phyloP scores from a whole-genome alignment of 2,329 filamentous ascomycete species.

The Parascedosporium putredinis region DNA sequence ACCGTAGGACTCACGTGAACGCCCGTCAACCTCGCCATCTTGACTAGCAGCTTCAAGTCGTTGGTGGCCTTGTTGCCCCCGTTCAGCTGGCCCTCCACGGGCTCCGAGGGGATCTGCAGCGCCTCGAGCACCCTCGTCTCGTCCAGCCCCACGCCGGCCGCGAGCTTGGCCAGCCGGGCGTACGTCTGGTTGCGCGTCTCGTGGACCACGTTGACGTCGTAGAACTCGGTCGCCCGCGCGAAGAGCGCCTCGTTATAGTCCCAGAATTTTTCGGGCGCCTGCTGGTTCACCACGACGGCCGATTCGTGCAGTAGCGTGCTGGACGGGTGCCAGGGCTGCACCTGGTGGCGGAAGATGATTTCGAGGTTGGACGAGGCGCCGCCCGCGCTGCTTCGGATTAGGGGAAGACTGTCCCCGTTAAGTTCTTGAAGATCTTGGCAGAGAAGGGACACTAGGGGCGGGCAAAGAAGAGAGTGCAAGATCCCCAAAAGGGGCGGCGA shows the following conservation, averaged over 20 bases:
- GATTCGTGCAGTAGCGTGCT: slow-evolving; percentile 76
- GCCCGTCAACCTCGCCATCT: slow-evolving; percentile 66
- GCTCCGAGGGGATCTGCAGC: slow-evolving; percentile 58
- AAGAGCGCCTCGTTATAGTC: slow-evolving; percentile 61
- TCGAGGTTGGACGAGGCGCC: slow-evolving; percentile 48
- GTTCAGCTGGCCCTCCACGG: slow-evolving; percentile 62
- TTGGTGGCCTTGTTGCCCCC: slow-evolving; percentile 71
- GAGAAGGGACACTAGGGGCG: slow-evolving; percentile 51
- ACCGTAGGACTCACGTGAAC: slow-evolving; percentile 90
- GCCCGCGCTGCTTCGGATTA: slow-evolving; percentile 51
- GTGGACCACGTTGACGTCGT: slow-evolving; percentile 74
- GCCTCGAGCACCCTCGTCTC: slow-evolving; percentile 59
- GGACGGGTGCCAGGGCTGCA: slow-evolving; percentile 92
- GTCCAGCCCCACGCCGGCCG: slow-evolving; percentile 55
- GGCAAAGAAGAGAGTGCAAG: no score
- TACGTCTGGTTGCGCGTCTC: slow-evolving; percentile 83
- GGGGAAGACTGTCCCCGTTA: slow-evolving; percentile 58
- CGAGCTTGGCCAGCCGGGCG: slow-evolving; percentile 65
- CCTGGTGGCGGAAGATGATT: slow-evolving; percentile 80
- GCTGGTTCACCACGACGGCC: slow-evolving; percentile 64
- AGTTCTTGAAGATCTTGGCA: slow-evolving; percentile 63
- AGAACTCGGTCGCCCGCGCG: slow-evolving; percentile 61
- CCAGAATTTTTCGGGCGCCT: slow-evolving; percentile 68
- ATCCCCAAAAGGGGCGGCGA: no score
- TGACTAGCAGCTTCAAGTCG: slow-evolving; percentile 75